phyloP scores from a whole-genome alignment of 495 filamentous ascomycete genomes.

The Hypomontagnella monticulosa region DNA sequence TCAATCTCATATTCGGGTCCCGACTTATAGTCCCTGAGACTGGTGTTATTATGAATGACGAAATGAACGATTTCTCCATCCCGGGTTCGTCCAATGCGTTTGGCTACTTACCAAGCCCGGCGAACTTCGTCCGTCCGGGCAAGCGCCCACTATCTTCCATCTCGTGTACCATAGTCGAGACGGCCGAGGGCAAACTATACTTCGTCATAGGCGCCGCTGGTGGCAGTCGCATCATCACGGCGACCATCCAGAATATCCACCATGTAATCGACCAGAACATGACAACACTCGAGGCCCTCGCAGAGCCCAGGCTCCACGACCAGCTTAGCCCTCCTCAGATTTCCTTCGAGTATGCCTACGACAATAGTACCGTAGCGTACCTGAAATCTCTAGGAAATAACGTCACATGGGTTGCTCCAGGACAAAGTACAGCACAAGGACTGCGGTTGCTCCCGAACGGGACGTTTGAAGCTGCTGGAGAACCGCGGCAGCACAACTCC shows the following conservation, averaged over 20 bases:
- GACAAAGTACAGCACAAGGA: constrained; percentile 75
- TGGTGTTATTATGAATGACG: constrained; percentile 86
- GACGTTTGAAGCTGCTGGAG: constrained; percentile 66
- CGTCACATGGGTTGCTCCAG: constrained; percentile 73
- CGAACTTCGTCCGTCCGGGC: constrained; percentile 82
- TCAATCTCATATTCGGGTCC: constrained; percentile 82
- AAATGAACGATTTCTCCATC: constrained; percentile 94
- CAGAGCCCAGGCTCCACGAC: constrained; percentile 78
- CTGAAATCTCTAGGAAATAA: constrained; percentile 75
- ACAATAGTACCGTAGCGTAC: constrained; percentile 71
- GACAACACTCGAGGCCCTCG: constrained; percentile 68
- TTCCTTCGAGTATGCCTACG: constrained; percentile 74
- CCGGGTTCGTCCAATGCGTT: constrained; percentile 80
- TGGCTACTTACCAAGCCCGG: constrained; percentile 79
- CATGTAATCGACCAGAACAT: constrained; percentile 74
- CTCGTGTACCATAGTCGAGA: constrained; percentile 78
- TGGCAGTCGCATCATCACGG: constrained; percentile 87
- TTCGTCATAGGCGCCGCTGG: constrained; percentile 81
- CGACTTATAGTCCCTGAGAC: constrained; percentile 80
- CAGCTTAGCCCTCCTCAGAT: constrained; percentile 79
- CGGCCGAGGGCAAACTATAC: constrained; percentile 71
- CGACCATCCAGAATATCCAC: constrained; percentile 79
- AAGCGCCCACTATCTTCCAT: constrained; percentile 87
- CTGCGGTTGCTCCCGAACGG: constrained; percentile 74
- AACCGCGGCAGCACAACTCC: constrained; percentile 78